Base-by-base conservation (phyloP, 305 asterid genomes). In the Rubia peregrina region DNA sequence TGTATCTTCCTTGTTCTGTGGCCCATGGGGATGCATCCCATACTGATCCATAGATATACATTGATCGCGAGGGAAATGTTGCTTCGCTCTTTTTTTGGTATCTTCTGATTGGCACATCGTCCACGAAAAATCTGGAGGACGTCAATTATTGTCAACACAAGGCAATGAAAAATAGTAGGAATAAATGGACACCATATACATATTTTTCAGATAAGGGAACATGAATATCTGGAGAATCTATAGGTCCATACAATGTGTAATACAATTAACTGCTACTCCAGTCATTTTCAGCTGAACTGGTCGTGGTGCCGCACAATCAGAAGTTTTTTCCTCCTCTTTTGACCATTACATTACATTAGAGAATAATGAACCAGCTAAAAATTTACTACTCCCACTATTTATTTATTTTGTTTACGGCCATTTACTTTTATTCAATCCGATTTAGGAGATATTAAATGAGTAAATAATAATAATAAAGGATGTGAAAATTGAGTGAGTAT, bases 1-100 rank as follows among this genome's bases (percentile, higher is more conserved):
- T 86, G 86, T 86, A 88, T 70, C 70, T 78, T 19, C 98, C 98
- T 13, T 84, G 72, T 48, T 89, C 98, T 0, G 98, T 91, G 72
- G 98, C 98, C 98, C 98, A 91, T 0, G 95, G 77, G 2, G 98
- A 91, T 30, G 98, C 98, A 43, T 91, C 98, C 98, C 98, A 91
- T 5, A 91, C 83, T 0, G 98, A 89, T 1, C 94, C 98, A 43
- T 91, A 88, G 53, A 82, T 69, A 75, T 82, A 85, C 95, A 91
- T 80, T 19, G 96, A 90, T 76, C 96, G 77, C 9, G 53, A 9
- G 0, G 98, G 98, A 70, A 89, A 91, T 8, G 96, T 84, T 2
- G 74, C 89, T 16, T 89, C 94, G 67, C 83, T 81, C 71, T 84
- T 88, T 71, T 79, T 81, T 1, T 83, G 87, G 76, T 89, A 91